Conservation (phyloP, 371 early-diverging fungal genomes). For the Apophysomyces trapeziformis region DNA sequence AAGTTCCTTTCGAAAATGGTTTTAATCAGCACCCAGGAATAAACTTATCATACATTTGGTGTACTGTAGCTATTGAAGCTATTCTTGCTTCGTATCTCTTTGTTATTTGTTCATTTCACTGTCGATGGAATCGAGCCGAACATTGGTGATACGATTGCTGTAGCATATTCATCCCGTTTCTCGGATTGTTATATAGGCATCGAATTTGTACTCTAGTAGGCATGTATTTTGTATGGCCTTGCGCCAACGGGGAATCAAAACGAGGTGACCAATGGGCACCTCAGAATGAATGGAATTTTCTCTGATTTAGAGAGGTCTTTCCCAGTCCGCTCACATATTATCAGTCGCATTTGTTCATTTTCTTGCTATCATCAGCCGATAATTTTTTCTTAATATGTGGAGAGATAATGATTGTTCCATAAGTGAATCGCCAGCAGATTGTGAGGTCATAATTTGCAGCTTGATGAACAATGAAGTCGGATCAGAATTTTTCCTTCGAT, state of each 20-base stretch:
- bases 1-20: neutral
- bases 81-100: neutral
- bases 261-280: neutral
- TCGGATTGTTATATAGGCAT: neutral
- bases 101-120: no score
- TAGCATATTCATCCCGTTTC: conserved; percentile 3
- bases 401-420: conserved; percentile 2
- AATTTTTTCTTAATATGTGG: conserved; percentile 2
- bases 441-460: neutral
- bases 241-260: conserved; percentile 5
- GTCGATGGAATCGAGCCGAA: neutral
- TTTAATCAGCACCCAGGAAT: neutral
- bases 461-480: conserved; percentile 3
- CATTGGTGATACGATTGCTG: neutral
- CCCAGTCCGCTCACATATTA: neutral
- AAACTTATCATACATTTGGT: neutral
- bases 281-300: conserved; percentile 8
- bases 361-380: conserved; percentile 1
- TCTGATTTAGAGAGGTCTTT: neutral
- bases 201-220: neutral
- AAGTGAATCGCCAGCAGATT: neutral
- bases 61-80: neutral
- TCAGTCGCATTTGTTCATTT: neutral
- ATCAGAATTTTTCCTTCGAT: neutral
- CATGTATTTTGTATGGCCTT: neutral